Evolutionary conservation across 208 protist genomes (phyloP).

Genomic region (Endotrypanum monterogeii): DNA sequence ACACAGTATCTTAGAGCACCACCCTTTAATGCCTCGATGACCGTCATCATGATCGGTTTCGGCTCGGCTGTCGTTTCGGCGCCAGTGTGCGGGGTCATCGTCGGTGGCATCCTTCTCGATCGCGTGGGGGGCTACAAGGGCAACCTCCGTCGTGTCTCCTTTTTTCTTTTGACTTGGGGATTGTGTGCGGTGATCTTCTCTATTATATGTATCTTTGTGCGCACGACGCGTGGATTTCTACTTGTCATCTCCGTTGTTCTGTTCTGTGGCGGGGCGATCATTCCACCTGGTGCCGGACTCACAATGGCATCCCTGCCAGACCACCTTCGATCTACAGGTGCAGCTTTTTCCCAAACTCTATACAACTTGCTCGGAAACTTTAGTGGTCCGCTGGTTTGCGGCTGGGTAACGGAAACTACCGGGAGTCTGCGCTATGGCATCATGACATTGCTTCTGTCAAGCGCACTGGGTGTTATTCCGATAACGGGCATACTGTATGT

Average conservation of each 20-base stretch:
- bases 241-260: constrained; percentile 82
- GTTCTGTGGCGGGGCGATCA: constrained; percentile 86
- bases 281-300: constrained; percentile 76
- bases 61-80: constrained; percentile 75
- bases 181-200: constrained; percentile 56
- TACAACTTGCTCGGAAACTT: constrained; percentile 92
- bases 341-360: constrained; percentile 82
- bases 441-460: constrained; percentile 65
- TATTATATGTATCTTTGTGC: constrained; percentile 79
- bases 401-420: constrained; percentile 65
- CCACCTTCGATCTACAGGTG: constrained; percentile 58
- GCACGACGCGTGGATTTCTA: constrained; percentile 63
- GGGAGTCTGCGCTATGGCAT: constrained; percentile 80
- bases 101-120: constrained; percentile 85
- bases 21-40: constrained; percentile 81
- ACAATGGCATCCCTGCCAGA: constrained; percentile 76
- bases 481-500: constrained; percentile 50
- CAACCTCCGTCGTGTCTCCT: constrained; percentile 62
- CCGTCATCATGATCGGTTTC: constrained; percentile 85
- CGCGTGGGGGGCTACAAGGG: constrained; percentile 81
- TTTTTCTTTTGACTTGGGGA: constrained; percentile 65
- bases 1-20: constrained; percentile 85
- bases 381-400: constrained; percentile 86
- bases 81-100: constrained; percentile 84
- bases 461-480: constrained; percentile 62